Evolutionary conservation across 2,329 filamentous ascomycete species (phyloP).

Genomic region (Penicillium hesseltinei): DNA sequence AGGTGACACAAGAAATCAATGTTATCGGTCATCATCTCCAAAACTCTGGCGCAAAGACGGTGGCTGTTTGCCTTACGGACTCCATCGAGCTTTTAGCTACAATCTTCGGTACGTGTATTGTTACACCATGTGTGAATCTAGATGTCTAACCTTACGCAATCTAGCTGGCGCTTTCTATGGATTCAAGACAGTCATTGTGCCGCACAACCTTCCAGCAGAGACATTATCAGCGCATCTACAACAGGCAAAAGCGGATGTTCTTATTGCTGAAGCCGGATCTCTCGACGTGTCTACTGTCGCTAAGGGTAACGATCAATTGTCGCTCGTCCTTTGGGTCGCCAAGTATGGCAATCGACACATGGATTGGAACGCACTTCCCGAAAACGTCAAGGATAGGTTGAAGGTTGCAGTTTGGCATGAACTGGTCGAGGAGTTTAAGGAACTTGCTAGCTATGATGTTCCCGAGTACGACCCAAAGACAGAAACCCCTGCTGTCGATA

Average conservation of each 20-base stretch:
- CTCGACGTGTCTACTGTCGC: conserved; percentile 74
- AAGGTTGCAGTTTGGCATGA: conserved; percentile 93
- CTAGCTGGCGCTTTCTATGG: conserved; percentile 83
- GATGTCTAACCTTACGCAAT: conserved; percentile 13
- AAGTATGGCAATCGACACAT: conserved; percentile 87
- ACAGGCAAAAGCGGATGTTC: conserved; percentile 70
- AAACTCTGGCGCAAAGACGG: conserved; percentile 65
- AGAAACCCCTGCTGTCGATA: conserved; percentile 46
- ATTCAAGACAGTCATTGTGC: conserved; percentile 78
- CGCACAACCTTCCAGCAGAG: conserved; percentile 72
- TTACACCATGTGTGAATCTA: neutral
- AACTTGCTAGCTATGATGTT: conserved; percentile 59
- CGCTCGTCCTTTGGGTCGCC: conserved; percentile 85
- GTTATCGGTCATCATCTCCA: conserved; percentile 77
- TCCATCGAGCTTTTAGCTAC: conserved; percentile 81
- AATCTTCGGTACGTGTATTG: conserved; percentile 61
- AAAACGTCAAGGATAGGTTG: conserved; percentile 69
- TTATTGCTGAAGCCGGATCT: conserved; percentile 83
- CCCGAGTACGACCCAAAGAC: conserved; percentile 59
- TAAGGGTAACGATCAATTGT: conserved; percentile 67
- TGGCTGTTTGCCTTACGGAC: conserved; percentile 90
- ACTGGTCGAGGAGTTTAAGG: conserved; percentile 69
- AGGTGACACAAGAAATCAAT: conserved; percentile 82
- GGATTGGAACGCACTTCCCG: conserved; percentile 89
- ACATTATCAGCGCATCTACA: conserved; percentile 70